Conservation (phyloP, 208 protist species). For the Trypanosoma caninum region DNA sequence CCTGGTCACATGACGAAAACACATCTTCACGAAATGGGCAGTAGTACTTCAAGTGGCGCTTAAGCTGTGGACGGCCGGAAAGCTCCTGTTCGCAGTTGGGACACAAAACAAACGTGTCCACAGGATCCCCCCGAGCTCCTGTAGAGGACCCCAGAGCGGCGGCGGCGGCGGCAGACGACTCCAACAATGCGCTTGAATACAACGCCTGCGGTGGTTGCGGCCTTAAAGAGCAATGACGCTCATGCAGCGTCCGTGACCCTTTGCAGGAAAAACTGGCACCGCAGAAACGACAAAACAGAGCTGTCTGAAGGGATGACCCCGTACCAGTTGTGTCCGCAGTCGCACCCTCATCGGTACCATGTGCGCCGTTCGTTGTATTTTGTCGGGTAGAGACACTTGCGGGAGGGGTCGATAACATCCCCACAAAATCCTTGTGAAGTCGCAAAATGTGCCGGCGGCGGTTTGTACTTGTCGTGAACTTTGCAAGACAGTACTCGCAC, state of each 20-base stretch:
- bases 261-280: slow-evolving; percentile 34
- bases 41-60: slow-evolving; percentile 62
- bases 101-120: slow-evolving; percentile 28
- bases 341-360: background rate
- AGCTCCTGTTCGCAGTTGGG: slow-evolving; percentile 74
- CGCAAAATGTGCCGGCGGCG: slow-evolving; percentile 41
- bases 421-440: slow-evolving; percentile 32
- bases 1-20: slow-evolving; percentile 23
- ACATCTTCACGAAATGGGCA: slow-evolving; percentile 80
- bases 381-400: background rate
- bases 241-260: slow-evolving; percentile 31
- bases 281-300: slow-evolving; percentile 24
- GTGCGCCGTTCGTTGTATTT: background rate
- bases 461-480: slow-evolving; percentile 70
- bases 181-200: slow-evolving; percentile 1
- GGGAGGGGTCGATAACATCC: slow-evolving; percentile 12
- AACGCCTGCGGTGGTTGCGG: slow-evolving; percentile 3
- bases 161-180: background rate
- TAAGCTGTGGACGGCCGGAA: slow-evolving; percentile 46
- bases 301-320: background rate
- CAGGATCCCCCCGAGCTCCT: background rate
- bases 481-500: slow-evolving; percentile 51
- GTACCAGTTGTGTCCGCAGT: background rate
- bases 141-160: background rate
- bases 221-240: slow-evolving; percentile 28